A percentile compares a stretch with the other conserved stretches of the same genome.
These are phyloP conservation scores for Barnettozyma populi DNA, from an alignment of 805 yeast species.

Conservation along the genomic window DNA sequence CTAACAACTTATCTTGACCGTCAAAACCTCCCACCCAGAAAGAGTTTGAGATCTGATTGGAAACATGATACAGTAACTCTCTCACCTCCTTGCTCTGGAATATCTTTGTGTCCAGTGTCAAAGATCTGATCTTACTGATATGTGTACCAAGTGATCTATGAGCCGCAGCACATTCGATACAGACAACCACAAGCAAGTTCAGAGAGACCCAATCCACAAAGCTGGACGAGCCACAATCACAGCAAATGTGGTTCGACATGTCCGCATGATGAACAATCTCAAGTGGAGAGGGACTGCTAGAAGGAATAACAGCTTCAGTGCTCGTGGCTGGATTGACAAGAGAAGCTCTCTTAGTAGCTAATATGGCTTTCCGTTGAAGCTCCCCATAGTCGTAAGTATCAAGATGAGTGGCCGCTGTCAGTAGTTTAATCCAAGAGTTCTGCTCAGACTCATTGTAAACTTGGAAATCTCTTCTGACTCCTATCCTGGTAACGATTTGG, in stretches of 20 bases:
- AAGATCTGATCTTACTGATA: slow-evolving; percentile 69
- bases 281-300: slow-evolving; percentile 8
- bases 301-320: neutral
- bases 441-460: slow-evolving; percentile 65
- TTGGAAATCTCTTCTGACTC: slow-evolving; percentile 62
- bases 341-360: neutral
- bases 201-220: slow-evolving; percentile 86
- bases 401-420: slow-evolving; percentile 49
- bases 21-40: slow-evolving; percentile 48
- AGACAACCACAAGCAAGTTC: slow-evolving; percentile 63
- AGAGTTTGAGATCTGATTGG: slow-evolving; percentile 50
- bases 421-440: slow-evolving; percentile 59
- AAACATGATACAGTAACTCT: slow-evolving; percentile 48
- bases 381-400: slow-evolving; percentile 11
- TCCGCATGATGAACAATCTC: slow-evolving; percentile 30
- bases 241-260: slow-evolving; percentile 59
- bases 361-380: neutral
- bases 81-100: slow-evolving; percentile 54
- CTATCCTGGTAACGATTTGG: slow-evolving; percentile 67
- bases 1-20: neutral
- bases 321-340: neutral
- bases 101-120: slow-evolving; percentile 60
- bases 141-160: slow-evolving; percentile 85
- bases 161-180: slow-evolving; percentile 84
- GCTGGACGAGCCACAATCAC: slow-evolving; percentile 66